phyloP scores from a whole-genome alignment of 2,329 filamentous ascomycete species.

The Colletotrichum paranaense region DNA sequence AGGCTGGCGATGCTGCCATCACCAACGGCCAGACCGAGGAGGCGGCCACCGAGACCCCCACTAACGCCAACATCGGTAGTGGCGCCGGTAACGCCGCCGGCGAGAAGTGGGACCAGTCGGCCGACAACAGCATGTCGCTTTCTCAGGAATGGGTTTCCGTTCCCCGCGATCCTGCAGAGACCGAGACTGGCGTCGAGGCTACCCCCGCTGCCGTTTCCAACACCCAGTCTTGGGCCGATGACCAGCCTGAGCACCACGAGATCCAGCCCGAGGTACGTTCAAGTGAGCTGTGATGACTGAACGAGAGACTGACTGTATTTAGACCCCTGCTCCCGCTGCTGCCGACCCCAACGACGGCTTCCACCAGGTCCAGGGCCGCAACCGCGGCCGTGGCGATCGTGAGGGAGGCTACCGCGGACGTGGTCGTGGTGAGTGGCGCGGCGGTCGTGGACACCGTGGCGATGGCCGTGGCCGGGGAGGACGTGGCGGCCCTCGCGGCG shows the following conservation, averaged over 20 bases:
- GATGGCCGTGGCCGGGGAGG: conserved; percentile 57
- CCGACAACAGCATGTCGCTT: conserved; percentile 52
- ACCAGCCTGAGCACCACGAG: conserved; percentile 78
- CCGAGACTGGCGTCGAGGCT: conserved; percentile 72
- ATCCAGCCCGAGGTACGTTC: conserved; percentile 54
- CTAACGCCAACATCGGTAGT: conserved; percentile 64
- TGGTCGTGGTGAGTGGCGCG: conserved; percentile 59
- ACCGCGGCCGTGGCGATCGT: conserved; percentile 65
- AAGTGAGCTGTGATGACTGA: background rate
- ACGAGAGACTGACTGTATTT: background rate
- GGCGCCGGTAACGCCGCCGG: conserved; percentile 70
- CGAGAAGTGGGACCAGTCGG: conserved; percentile 72
- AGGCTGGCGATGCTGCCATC: conserved; percentile 55
- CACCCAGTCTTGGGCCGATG: conserved; percentile 84
- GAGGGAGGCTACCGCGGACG: conserved; percentile 58
- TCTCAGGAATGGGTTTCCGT: conserved; percentile 78
- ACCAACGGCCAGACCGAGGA: conserved; percentile 58
- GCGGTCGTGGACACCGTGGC: conserved; percentile 62
- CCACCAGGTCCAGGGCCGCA: conserved; percentile 74
- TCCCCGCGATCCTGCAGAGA: conserved; percentile 75
- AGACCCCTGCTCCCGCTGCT: conserved; percentile 47
- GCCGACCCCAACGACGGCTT: conserved; percentile 72
- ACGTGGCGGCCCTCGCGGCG: conserved; percentile 50
- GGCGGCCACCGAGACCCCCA: conserved; percentile 50
- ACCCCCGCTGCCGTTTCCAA: conserved; percentile 67